phyloP scores from a whole-genome alignment of 352 stramenopile species.

The Globisporangium paroecandrum region DNA sequence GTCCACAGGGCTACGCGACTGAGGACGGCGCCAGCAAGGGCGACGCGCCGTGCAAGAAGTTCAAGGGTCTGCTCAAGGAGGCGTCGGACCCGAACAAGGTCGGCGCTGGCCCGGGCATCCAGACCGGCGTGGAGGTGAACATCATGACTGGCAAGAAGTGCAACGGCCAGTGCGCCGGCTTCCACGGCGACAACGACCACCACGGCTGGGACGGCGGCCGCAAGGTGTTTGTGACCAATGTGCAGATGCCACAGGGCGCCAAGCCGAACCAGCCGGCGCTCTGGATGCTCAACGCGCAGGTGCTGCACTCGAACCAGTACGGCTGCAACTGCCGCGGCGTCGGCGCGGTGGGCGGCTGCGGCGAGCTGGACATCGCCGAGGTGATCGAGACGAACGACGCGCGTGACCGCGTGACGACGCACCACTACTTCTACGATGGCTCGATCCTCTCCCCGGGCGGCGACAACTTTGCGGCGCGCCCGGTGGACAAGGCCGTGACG shows the following conservation, averaged over 20 bases:
- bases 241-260: conserved; percentile 21
- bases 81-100: conserved; percentile 17
- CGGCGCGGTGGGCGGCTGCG: conserved; percentile 50
- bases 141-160: conserved; percentile 23
- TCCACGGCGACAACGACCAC: conserved; percentile 16
- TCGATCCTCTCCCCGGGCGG: conserved; percentile 18
- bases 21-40: conserved; percentile 13
- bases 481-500: conserved; percentile 20
- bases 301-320: conserved; percentile 66
- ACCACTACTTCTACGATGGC: conserved; percentile 29
- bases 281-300: conserved; percentile 76
- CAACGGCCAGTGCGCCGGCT: conserved; percentile 15
- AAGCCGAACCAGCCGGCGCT: conserved; percentile 55
- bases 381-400: conserved; percentile 60
- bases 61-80: conserved; percentile 10
- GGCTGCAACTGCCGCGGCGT: conserved; percentile 69
- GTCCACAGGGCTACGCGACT: conserved; percentile 19
- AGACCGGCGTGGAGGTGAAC: conserved; percentile 27
- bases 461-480: conserved; percentile 36
- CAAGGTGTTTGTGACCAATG: conserved; percentile 32
- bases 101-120: conserved; percentile 17
- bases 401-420: conserved; percentile 20
- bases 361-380: conserved; percentile 69
- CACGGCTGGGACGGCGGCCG: conserved; percentile 20
- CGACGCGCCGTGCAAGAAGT: conserved; percentile 7